Evolutionary conservation across 257 asterid species (phyloP).

Genomic region (Solanum ossicruentum): DNA sequence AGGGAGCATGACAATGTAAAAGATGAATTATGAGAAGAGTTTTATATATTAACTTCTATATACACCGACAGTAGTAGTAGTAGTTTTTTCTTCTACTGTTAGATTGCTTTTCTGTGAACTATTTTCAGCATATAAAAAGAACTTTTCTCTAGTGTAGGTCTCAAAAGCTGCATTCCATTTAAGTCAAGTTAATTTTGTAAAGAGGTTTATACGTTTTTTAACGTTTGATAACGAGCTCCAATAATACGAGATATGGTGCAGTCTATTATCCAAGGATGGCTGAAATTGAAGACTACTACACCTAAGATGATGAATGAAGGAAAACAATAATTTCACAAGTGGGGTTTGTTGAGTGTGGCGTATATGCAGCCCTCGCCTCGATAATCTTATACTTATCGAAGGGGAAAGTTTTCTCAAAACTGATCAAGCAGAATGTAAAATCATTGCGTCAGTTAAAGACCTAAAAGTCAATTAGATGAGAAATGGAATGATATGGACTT

Average conservation of each 20-base stretch:
- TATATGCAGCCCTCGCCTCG: too few species aligned
- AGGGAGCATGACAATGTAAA: slow-evolving; percentile 22
- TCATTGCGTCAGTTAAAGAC: too few species aligned
- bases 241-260: neutral
- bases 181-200: neutral
- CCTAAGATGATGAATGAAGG: too few species aligned
- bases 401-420: too few species aligned
- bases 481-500: too few species aligned
- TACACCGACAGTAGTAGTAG: neutral
- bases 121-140: neutral
- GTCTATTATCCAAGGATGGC: neutral
- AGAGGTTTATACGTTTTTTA: neutral
- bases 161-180: neutral
- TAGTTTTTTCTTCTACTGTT: neutral
- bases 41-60: neutral
- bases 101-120: neutral
- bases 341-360: too few species aligned
- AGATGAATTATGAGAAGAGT: slow-evolving; percentile 55
- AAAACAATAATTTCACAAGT: too few species aligned
- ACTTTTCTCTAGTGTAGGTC: neutral
- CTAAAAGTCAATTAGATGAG: too few species aligned
- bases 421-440: too few species aligned
- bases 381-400: too few species aligned
- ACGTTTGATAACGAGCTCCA: neutral
- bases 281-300: too few species aligned